A percentile compares a stretch with the other conserved stretches of the same genome.
These are phyloP conservation scores for Termitomyces sp. DNA, from an alignment of 768 basidiomycete genomes.

Conservation along the genomic window DNA sequence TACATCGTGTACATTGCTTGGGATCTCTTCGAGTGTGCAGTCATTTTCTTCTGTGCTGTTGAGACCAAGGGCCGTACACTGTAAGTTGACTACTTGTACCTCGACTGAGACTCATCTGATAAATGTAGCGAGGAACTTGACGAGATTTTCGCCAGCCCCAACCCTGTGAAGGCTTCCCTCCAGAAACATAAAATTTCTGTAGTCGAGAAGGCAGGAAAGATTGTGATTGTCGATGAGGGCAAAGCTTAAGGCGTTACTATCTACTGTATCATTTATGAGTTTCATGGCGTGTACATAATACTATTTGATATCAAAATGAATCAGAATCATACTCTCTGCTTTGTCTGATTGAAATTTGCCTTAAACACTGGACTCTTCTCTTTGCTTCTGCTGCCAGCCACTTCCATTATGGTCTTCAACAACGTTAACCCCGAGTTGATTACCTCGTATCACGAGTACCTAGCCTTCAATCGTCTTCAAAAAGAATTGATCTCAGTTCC, in stretches of 20 bases:
- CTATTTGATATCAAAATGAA: not conserved
- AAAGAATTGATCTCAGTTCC: no score
- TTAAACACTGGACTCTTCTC: not conserved
- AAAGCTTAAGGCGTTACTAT: not conserved
- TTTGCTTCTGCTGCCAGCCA: not conserved
- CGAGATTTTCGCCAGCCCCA: slow-evolving; percentile 36
- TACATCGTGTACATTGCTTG: slow-evolving; percentile 40
- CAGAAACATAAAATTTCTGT: slow-evolving; percentile 38
- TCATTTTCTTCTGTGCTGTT: slow-evolving; percentile 39
- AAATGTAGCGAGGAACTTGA: slow-evolving; percentile 37
- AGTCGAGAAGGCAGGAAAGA: slow-evolving; percentile 31
- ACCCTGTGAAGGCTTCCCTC: slow-evolving; percentile 41
- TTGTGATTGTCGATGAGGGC: slow-evolving; percentile 21
- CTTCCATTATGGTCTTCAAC: no score
- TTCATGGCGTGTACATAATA: not conserved
- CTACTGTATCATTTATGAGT: not conserved
- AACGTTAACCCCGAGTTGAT: no score
- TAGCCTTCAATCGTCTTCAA: no score
- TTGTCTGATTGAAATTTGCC: not conserved
- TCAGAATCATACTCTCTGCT: no score
- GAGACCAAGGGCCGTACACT: slow-evolving; percentile 43
- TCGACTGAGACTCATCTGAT: not conserved
- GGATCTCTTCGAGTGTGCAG: slow-evolving; percentile 37
- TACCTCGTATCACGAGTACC: no score
- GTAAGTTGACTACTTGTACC: slow-evolving; percentile 23